Evolutionary conservation across 2,329 filamentous ascomycete genomes (phyloP).

Genomic region (Triangularia setosa): DNA sequence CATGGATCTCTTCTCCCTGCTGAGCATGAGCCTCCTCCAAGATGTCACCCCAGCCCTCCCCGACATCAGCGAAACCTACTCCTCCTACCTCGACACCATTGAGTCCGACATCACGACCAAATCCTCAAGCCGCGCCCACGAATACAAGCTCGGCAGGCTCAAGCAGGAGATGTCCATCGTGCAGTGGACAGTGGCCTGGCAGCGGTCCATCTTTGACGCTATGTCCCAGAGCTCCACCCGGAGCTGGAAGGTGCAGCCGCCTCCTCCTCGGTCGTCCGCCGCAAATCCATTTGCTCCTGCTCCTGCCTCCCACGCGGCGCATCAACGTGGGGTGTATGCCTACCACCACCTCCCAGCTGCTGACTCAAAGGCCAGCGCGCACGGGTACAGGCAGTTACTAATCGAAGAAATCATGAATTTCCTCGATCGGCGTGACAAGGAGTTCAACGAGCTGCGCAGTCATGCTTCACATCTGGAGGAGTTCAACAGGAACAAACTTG

Average conservation of each 20-base stretch:
- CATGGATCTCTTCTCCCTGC: conserved; percentile 40
- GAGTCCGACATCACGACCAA: conserved; percentile 39
- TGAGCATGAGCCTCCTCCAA: conserved; percentile 37
- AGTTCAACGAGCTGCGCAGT: conserved; percentile 29
- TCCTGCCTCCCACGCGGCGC: background rate
- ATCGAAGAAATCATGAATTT: conserved; percentile 36
- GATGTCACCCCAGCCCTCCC: conserved; percentile 37
- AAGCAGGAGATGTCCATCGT: conserved; percentile 40
- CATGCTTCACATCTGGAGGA: conserved; percentile 29
- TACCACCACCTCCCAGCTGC: background rate
- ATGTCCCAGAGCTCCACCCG: conserved; percentile 18
- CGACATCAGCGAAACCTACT: conserved; percentile 41
- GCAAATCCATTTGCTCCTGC: background rate
- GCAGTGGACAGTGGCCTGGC: conserved; percentile 33
- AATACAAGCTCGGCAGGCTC: conserved; percentile 39
- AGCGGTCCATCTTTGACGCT: conserved; percentile 30
- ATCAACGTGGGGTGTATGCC: background rate
- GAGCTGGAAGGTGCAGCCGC: background rate
- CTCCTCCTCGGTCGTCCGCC: background rate
- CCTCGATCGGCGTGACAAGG: conserved; percentile 34
- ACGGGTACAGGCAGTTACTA: conserved; percentile 38
- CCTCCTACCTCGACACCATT: conserved; percentile 38
- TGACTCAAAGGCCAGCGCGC: conserved; percentile 25
- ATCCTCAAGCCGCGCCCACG: conserved; percentile 38
- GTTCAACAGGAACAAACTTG: conserved; percentile 35